phyloP scores from a whole-genome alignment of 1,284 basidiomycete genomes.

The Papiliotrema laurentii region DNA sequence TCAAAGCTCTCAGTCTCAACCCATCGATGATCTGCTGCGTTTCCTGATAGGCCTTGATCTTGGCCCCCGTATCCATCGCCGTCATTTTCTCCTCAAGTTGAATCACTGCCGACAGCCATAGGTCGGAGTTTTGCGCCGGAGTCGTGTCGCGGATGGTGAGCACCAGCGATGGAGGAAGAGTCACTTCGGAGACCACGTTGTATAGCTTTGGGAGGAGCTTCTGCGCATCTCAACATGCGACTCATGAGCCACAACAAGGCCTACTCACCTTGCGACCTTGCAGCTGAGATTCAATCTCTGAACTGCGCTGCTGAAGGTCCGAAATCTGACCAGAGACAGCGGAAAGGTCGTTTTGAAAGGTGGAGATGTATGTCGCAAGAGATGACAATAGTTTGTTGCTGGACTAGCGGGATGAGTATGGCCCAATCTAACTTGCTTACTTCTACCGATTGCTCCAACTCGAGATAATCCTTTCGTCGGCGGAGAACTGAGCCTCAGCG shows the following conservation, averaged over 20 bases:
- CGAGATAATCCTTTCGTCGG: constrained; percentile 33
- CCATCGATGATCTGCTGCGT: constrained; percentile 77
- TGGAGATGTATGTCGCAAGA: constrained; percentile 83
- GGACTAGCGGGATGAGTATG: constrained; percentile 22
- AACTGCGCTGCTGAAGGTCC: constrained; percentile 82
- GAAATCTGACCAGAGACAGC: constrained; percentile 93
- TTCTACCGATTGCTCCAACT: constrained; percentile 37
- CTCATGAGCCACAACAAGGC: not conserved
- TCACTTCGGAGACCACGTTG: constrained; percentile 71
- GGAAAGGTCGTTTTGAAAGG: constrained; percentile 89
- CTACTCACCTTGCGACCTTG: constrained; percentile 69
- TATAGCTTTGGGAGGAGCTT: constrained; percentile 83
- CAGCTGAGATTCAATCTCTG: constrained; percentile 79
- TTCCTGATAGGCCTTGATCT: constrained; percentile 78
- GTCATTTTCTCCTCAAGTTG: constrained; percentile 74
- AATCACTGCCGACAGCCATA: constrained; percentile 74
- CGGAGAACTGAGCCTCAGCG: constrained; percentile 25
- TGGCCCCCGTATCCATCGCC: constrained; percentile 60
- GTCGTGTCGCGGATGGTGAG: constrained; percentile 75
- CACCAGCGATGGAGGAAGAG: constrained; percentile 74
- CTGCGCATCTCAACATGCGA: constrained; percentile 50
- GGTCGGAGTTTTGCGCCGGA: constrained; percentile 59
- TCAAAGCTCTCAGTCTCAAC: constrained; percentile 76
- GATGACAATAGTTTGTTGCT: constrained; percentile 65
- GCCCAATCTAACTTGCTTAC: constrained; percentile 13